phyloP scores from a whole-genome alignment of 2,329 filamentous ascomycete species.

The Westerdykella sp. region DNA sequence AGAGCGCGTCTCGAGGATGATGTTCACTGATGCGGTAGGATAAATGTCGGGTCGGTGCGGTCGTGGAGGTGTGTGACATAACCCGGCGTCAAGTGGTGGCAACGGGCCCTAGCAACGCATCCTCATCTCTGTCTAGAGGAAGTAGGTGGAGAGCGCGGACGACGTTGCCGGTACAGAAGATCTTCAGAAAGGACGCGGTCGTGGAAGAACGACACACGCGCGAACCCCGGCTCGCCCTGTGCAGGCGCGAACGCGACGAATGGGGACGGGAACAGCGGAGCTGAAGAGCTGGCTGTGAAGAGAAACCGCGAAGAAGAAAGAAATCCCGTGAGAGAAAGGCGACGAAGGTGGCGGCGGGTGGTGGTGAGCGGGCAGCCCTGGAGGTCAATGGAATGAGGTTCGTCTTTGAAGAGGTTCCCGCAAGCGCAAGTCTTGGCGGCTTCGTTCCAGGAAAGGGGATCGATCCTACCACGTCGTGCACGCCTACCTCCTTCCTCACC shows the following conservation, averaged over 20 bases:
- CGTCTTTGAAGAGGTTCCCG: neutral
- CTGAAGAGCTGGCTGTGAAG: neutral
- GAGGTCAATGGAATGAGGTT: neutral
- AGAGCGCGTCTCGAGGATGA: constrained; percentile 1
- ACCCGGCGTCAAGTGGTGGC: constrained; percentile 33
- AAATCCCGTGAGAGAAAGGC: neutral
- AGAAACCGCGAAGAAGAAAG: neutral
- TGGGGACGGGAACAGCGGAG: neutral
- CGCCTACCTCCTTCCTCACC: too few relatives aligned
- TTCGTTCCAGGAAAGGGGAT: neutral
- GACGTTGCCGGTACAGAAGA: neutral
- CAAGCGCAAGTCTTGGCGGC: neutral
- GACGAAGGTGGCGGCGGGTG: neutral
- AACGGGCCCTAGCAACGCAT: constrained; percentile 17
- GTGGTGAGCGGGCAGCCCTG: neutral
- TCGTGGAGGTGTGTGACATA: constrained; percentile 72
- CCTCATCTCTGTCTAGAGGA: constrained; percentile 17
- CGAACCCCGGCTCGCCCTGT: constrained; percentile 20
- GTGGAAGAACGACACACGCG: constrained; percentile 19
- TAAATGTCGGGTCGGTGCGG: constrained; percentile 45
- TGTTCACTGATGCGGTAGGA: neutral
- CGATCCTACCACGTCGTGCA: neutral
- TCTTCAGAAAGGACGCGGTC: constrained; percentile 8
- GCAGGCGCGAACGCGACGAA: neutral
- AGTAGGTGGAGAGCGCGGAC: constrained; percentile 1